A percentile compares a stretch with the other conserved stretches of the same genome.
These are phyloP conservation scores for Euptelea pleiosperma DNA, from an alignment of 164 flowering plant species.

Conservation along the genomic window DNA sequence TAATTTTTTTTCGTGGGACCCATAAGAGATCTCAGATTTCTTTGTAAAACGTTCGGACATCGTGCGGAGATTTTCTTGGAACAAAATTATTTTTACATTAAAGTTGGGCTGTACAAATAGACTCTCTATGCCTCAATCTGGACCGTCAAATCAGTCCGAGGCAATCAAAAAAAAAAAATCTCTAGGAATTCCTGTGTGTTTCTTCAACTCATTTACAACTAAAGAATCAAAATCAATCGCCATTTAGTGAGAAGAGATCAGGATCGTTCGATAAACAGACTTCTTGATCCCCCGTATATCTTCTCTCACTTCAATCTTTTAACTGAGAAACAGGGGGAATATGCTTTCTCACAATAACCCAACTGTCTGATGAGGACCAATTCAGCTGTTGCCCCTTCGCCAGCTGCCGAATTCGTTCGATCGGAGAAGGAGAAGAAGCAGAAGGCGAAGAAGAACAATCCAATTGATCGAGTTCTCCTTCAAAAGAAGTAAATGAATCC, in stretches of 20 bases:
- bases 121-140: neutral
- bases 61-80: too few species aligned
- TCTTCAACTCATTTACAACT: too few species aligned
- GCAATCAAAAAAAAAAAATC: neutral
- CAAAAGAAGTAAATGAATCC: neutral
- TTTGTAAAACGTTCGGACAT: too few species aligned
- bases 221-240: too few species aligned
- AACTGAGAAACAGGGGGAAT: constrained; percentile 10
- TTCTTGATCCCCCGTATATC: too few species aligned
- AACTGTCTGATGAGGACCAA: constrained; percentile 30
- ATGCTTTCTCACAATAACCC: constrained; percentile 26
- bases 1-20: too few species aligned
- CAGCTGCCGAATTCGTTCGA: constrained; percentile 21
- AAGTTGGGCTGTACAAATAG: neutral
- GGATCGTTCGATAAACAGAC: too few species aligned
- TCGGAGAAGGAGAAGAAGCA: constrained; percentile 16
- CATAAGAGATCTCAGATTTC: too few species aligned
- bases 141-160: neutral
- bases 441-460: neutral
- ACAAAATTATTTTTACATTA: too few species aligned
- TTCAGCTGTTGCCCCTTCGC: constrained; percentile 14
- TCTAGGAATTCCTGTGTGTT: too few species aligned
- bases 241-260: too few species aligned
- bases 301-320: neutral
- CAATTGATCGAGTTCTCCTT: neutral